Percentiles rank a stretch among this genome's conserved stretches.
Evolutionary conservation across 129 eudicot species (phyloP).

Genomic region (Tagetes patula): DNA sequence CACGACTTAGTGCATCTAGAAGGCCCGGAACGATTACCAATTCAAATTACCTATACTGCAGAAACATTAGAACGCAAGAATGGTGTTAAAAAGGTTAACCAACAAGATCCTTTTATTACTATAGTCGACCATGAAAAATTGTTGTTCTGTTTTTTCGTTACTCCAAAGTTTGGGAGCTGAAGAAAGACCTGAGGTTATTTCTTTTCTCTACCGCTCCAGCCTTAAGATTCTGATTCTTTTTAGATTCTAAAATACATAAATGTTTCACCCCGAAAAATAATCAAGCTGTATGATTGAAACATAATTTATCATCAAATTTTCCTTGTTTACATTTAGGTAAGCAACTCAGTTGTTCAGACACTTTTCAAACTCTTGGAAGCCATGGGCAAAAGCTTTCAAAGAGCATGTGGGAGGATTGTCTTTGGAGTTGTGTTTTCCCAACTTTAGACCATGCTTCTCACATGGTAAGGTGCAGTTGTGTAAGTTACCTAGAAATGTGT

Average conservation of each 20-base stretch:
- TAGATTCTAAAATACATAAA: neutral
- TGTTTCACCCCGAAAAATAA: neutral
- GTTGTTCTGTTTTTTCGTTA: constrained; percentile 70
- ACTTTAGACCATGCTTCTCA: constrained; percentile 94
- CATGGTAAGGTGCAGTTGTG: constrained; percentile 56
- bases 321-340: constrained; percentile 58
- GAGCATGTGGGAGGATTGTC: constrained; percentile 99
- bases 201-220: constrained; percentile 13
- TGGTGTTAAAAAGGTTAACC: constrained; percentile 30
- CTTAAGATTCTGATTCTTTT: constrained; percentile 11
- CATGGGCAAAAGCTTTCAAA: constrained; percentile 96
- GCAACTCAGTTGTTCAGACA: constrained; percentile 92
- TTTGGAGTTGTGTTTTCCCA: constrained; percentile 88
- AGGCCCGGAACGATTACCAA: no score
- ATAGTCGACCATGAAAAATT: constrained; percentile 67
- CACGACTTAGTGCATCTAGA: no score
- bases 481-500: neutral
- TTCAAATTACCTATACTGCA: constrained; percentile 15
- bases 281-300: neutral
- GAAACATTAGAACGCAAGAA: constrained; percentile 39
- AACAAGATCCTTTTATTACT: constrained; percentile 37
- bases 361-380: constrained; percentile 97
- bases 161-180: constrained; percentile 93
- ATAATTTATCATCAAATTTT: neutral
- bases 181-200: constrained; percentile 92